Base-by-base conservation (phyloP, 208 protist species). In the Trypanosoma scelopori region DNA sequence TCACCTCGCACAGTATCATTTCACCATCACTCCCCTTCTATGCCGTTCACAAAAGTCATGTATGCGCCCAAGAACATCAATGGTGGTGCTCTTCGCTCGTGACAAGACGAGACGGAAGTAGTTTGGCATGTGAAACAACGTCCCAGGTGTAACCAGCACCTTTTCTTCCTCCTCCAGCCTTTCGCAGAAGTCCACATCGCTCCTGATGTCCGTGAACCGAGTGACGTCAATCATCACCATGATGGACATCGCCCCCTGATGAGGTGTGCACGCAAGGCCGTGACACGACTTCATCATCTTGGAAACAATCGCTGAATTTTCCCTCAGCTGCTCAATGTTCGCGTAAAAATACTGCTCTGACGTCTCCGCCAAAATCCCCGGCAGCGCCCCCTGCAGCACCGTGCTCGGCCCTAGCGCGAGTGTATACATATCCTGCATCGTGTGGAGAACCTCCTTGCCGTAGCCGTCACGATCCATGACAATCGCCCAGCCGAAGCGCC, bases 401-500 rank as follows among this genome's bases (percentile, higher is more conserved):
- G 87, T 85, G 71, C 93, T 97, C 15, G 93, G 75, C 7, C 92
- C 92, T 13, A 93, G 71, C 68, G 97, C 85, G 23, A 91, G 64
- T 59, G 83, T 78, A 7, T 77, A 61, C 23, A 95, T 67, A 18
- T 51, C 62, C 50, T 61, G 42, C 51, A 96, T 79, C 39, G 76
- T 85, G 1, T 65, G n/a, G 50, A 49, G 28, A 59, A 83, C 82
- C 25, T 71, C 65, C 5, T 22, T 45, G 41, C 69, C 75, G 25
- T 43, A 98, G 62, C 73, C 61, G 20, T 63, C 65, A 52, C 46
- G 78, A 42, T 98, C 93, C 32, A 97, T 65, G 12, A 97, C 76
- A 2, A 86, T 18, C 23, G 91, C 64, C 93, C 94, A 97, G 30
- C 95, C 94, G 25, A 97, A 53, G 41, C 97, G 87, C 92, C 93